Evolutionary conservation across 2,329 filamentous ascomycete genomes (phyloP).

Genomic region (Calonectria hawksworthii): DNA sequence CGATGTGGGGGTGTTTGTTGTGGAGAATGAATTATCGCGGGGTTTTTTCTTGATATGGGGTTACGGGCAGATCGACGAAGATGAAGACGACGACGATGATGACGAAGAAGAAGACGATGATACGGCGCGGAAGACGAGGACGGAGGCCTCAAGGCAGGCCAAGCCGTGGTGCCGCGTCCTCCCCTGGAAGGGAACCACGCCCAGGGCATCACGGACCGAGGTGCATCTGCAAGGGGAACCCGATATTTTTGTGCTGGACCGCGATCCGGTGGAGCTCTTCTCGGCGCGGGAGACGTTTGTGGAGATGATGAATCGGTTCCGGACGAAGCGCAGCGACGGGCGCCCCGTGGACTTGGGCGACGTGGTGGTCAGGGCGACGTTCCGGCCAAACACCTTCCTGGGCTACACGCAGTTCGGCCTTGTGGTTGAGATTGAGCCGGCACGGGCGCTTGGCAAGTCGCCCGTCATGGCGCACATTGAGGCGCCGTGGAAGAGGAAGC

Average conservation of each 20-base stretch:
- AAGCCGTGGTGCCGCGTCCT: conserved; percentile 28
- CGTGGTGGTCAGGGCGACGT: conserved; percentile 25
- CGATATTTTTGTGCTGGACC: conserved; percentile 29
- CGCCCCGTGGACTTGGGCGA: conserved; percentile 25
- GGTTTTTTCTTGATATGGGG: conserved; percentile 29
- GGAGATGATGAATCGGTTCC: conserved; percentile 32
- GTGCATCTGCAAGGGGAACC: conserved; percentile 28
- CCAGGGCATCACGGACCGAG: conserved; percentile 16
- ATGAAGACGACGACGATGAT: neutral
- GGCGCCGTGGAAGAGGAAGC: conserved; percentile 19
- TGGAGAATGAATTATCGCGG: conserved; percentile 25
- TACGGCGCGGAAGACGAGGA: neutral
- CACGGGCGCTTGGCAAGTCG: conserved; percentile 9
- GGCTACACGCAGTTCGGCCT: conserved; percentile 27
- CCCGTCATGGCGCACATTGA: neutral
- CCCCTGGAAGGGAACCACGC: conserved; percentile 23
- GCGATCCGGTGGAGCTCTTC: conserved; percentile 29
- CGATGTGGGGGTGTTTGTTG: conserved; percentile 26
- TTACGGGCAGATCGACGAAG: conserved; percentile 19
- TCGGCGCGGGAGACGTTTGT: conserved; percentile 30
- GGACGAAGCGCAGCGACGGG: conserved; percentile 25
- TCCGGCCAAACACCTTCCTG: conserved; percentile 25
- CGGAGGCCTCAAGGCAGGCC: conserved; percentile 1
- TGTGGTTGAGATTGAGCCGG: conserved; percentile 28
- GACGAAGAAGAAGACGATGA: neutral